phyloP scores from a whole-genome alignment of 139 green algal species.

The Micractinium conductrix region DNA sequence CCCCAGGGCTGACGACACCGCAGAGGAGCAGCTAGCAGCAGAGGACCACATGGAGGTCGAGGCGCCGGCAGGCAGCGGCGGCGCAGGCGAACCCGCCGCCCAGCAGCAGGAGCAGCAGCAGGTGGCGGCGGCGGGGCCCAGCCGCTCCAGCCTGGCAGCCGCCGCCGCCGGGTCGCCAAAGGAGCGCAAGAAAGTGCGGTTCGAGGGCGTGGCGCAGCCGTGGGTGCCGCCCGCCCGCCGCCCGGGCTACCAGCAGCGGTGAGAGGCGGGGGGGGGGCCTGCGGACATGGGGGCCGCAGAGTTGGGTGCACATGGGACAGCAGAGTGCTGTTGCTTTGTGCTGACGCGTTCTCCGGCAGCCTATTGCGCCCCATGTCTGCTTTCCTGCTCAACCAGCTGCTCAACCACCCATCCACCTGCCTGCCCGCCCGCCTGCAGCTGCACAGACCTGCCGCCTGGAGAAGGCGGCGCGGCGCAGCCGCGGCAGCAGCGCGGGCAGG shows the following conservation, averaged over 20 bases:
- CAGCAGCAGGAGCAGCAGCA: background rate
- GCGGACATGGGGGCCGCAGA: no score
- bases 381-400: no score
- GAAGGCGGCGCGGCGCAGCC: background rate
- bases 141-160: background rate
- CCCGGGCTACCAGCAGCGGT: background rate
- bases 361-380: no score
- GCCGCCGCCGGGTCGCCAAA: background rate
- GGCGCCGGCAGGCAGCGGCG: background rate
- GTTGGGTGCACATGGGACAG: no score
- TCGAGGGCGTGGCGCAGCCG: constrained; percentile 1
- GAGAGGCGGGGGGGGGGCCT: background rate
- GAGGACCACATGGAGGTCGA: constrained; percentile 19
- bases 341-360: no score
- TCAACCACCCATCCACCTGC: background rate
- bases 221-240: background rate
- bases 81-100: background rate
- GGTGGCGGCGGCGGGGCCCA: background rate
- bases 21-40: background rate
- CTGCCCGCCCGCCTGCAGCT: background rate
- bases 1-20: no score
- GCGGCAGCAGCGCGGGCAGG: background rate
- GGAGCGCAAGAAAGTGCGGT: constrained; percentile 12
- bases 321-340: no score
- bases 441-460: background rate